Percentiles rank a stretch among this genome's conserved stretches.
Evolutionary conservation across 2,329 filamentous ascomycete genomes (phyloP).

Genomic region (Exophiala spinifera): DNA sequence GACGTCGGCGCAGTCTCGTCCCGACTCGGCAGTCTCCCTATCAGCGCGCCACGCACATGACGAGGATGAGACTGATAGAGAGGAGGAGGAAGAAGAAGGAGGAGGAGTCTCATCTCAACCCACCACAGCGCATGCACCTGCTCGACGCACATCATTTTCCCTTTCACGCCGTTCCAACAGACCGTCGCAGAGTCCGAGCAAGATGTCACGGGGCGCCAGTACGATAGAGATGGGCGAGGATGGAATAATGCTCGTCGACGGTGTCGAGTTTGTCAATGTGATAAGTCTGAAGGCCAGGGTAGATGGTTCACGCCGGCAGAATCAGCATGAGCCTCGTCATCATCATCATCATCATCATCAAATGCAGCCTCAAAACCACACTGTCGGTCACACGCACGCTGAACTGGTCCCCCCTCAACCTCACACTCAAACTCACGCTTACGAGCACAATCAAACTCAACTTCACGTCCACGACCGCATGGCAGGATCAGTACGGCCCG

Average conservation of each 20-base stretch:
- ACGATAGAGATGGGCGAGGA: conserved; percentile 13
- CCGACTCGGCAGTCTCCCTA: not conserved
- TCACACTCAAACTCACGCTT: no score
- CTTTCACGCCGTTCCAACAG: not conserved
- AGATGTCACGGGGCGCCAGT: not conserved
- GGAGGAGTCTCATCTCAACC: no score
- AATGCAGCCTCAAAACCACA: no score
- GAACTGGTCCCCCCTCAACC: no score
- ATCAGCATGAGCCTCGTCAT: no score
- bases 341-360: no score
- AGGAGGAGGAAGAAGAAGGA: no score
- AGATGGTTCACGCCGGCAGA: conserved; percentile 3
- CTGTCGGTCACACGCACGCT: no score
- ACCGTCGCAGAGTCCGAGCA: conserved; percentile 4
- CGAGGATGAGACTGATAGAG: no score
- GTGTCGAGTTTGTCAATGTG: conserved; percentile 24
- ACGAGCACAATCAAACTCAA: no score
- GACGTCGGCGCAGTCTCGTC: not conserved
- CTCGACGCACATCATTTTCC: not conserved
- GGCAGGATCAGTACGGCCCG: no score
- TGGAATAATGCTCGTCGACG: conserved; percentile 34
- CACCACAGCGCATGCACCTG: not conserved
- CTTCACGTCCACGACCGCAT: no score
- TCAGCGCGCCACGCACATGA: not conserved
- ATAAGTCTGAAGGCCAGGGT: conserved; percentile 19